Evolutionary conservation across 2,329 filamentous ascomycete species (phyloP), one percentile per base, ranked within the genome.

Genomic region (Trichoderma polysporum): DNA sequence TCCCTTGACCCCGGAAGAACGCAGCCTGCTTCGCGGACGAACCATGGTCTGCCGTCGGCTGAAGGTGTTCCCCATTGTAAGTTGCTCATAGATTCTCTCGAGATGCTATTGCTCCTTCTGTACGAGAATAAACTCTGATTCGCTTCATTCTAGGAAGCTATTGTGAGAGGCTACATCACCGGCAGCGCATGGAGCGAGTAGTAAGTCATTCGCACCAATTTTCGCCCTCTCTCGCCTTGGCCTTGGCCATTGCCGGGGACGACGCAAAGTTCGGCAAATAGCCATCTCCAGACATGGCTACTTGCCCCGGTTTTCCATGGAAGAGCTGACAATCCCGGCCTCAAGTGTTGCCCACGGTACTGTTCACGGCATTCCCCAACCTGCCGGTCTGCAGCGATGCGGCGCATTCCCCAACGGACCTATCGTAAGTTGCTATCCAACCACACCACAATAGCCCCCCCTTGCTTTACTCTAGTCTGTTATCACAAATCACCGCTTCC

Each of bases 141-240:
- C 3, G 33, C 25, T 31, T n/a, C 19, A 15, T 19, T 37, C 13
- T 50, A 66, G 52, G 52, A 57, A 58, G 62, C 54, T 19, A 66
- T 66, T 53, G 63, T 96, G n/a, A 88, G 93, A 67, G 93, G 93
- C 71, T 97, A 97, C 81, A 88, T 97, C 76, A 93, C 93, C 6
- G 93, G 93, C 50, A 91, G 88, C 53, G 93, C 91, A 0, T 97
- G 92, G 90, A 84, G 84, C 45, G 93, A 97, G 81, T 77, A 64
- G 61, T 64, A 35, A 22, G 62, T 66, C 15, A 9, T 15, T 12
- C 25, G 7, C 50, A 22, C 2, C 13, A 19, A 12, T 3, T n/a
- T 35, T 35, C n/a, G 10, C n/a, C 27, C n/a, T 22, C 5, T 25
- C 33, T n/a, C 17, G 15, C 9, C 58, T 7, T 25, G 58, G 15